Evolutionary conservation across 2,329 filamentous ascomycete genomes (phyloP).

Genomic region (Emergomyces pasteurianus): DNA sequence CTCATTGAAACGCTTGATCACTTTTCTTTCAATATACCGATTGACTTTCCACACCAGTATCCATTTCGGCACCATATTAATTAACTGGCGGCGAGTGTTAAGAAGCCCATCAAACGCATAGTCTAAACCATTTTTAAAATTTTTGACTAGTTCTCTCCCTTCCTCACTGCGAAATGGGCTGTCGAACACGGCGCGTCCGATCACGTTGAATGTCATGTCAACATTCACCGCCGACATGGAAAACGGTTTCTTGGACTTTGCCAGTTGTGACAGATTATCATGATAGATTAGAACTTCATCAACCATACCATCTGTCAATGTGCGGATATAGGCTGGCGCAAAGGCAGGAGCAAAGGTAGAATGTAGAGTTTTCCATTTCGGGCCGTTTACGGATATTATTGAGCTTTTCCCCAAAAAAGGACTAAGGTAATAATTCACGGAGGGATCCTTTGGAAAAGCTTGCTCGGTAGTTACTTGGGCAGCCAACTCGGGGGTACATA

Average conservation of each 20-base stretch:
- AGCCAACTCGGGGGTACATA: constrained; percentile 28
- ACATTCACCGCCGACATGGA: background rate
- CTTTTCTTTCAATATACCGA: constrained; percentile 1
- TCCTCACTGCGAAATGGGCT: constrained; percentile 24
- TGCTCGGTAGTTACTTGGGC: constrained; percentile 28
- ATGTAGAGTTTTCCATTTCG: constrained; percentile 34
- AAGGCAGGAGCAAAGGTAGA: constrained; percentile 30
- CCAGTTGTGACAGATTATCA: constrained; percentile 23
- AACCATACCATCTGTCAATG: constrained; percentile 20
- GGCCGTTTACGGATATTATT: constrained; percentile 25
- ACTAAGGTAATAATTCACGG: constrained; percentile 18
- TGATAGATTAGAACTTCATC: constrained; percentile 23
- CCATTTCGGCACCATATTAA: constrained; percentile 6
- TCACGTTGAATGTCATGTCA: constrained; percentile 15
- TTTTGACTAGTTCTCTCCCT: constrained; percentile 3
- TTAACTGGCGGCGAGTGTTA: constrained; percentile 16
- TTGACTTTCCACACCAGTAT: constrained; percentile 7
- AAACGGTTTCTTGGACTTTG: constrained; percentile 10
- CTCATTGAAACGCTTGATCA: background rate
- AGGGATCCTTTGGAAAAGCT: constrained; percentile 24
- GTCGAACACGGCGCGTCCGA: constrained; percentile 16
- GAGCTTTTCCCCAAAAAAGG: constrained; percentile 21
- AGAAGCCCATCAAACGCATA: constrained; percentile 8
- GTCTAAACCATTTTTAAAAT: constrained; percentile 8
- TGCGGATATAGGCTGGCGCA: constrained; percentile 18